Percentiles rank a stretch among this genome's conserved stretches.
These are phyloP conservation scores for Bonia amplexicaulis DNA, from an alignment of 176 grass and related monocot genomes.

Conservation along the genomic window DNA sequence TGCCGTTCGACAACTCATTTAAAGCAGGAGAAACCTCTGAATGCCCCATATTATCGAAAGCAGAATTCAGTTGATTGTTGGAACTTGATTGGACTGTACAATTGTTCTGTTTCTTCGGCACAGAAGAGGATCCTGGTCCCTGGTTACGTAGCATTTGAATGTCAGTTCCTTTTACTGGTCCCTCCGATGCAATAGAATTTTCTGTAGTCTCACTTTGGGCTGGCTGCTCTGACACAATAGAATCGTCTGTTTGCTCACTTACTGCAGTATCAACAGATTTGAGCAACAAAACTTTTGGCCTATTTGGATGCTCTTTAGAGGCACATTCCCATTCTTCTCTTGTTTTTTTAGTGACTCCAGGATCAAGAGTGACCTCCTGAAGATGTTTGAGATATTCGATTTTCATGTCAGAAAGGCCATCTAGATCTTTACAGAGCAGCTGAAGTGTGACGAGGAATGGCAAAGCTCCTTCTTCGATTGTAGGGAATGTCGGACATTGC, in stretches of 20 bases:
- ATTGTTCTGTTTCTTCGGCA: background rate
- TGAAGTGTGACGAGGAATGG: background rate
- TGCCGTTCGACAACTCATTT: background rate
- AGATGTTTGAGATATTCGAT: background rate
- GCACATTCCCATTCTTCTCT: background rate
- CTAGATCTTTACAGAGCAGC: conserved; percentile 1
- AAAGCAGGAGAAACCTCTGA: background rate
- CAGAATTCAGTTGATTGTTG: background rate
- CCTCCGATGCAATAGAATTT: background rate
- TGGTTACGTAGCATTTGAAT: background rate
- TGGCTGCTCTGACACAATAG: background rate
- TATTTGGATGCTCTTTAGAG: conserved; percentile 7
- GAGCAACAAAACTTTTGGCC: background rate
- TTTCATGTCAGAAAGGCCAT: background rate
- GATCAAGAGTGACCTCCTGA: conserved; percentile 14
- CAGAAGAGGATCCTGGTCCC: background rate
- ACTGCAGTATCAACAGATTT: background rate
- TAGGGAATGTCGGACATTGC: background rate
- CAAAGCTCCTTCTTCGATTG: background rate
- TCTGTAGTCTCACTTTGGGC: background rate
- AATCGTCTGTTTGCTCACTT: background rate
- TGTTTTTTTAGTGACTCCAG: background rate
- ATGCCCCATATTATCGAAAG: background rate
- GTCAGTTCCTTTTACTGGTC: background rate
- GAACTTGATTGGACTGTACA: conserved; percentile 2